phyloP scores from a whole-genome alignment of 108 stramenopile species.

The Nitzschia sp. region DNA sequence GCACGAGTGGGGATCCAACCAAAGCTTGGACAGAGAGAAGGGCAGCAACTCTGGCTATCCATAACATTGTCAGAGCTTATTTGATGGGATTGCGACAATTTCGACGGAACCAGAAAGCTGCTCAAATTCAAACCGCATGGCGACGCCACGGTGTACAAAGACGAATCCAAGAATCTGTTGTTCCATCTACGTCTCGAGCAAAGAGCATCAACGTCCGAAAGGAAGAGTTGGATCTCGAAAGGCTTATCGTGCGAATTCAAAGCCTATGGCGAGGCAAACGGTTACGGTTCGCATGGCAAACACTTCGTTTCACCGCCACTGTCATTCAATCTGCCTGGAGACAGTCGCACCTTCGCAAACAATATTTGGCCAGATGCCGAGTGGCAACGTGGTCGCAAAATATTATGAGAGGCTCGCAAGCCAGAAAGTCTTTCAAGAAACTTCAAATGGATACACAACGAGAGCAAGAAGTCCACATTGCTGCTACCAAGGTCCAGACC shows the following conservation, averaged over 20 bases:
- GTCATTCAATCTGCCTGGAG: slow-evolving; percentile 2
- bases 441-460: too few relatives aligned
- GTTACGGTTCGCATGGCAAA: neutral
- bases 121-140: slow-evolving; percentile 25
- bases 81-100: slow-evolving; percentile 22
- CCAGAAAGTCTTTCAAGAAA: neutral
- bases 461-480: too few relatives aligned
- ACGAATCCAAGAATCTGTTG: neutral
- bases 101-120: slow-evolving; percentile 22
- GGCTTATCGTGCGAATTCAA: slow-evolving; percentile 23
- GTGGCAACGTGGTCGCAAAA: neutral
- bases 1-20: neutral
- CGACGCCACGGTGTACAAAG: slow-evolving; percentile 4
- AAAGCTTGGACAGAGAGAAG: slow-evolving; percentile 10
- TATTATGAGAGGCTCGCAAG: neutral
- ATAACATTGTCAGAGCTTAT: slow-evolving; percentile 32
- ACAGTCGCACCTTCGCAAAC: neutral
- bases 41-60: slow-evolving; percentile 31
- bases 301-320: neutral
- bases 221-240: neutral
- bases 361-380: neutral
- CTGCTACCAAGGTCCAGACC: too few relatives aligned
- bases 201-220: too few relatives aligned
- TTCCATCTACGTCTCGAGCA: too few relatives aligned
- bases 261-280: slow-evolving; percentile 7